These are phyloP conservation scores for Torrubiellomyces zombiae DNA, from an alignment of 2,329 filamentous ascomycete species.

Conservation along the genomic window DNA sequence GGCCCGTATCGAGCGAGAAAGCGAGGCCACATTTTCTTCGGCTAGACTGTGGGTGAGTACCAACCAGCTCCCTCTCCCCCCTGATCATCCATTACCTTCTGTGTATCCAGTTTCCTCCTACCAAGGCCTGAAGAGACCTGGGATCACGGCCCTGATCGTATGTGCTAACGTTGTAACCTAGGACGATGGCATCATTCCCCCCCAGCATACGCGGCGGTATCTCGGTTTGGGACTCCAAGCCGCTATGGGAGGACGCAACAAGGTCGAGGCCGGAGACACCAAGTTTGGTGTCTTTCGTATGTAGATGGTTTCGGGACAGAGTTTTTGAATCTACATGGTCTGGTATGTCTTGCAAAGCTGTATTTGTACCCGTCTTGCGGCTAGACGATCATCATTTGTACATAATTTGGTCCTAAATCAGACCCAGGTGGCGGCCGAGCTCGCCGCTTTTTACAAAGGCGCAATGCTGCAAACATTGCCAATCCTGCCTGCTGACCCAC, in stretches of 20 bases:
- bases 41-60: slow-evolving; percentile 67
- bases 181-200: slow-evolving; percentile 68
- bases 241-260: slow-evolving; percentile 50
- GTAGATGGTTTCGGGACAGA: no score
- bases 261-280: slow-evolving; percentile 42
- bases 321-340: no score
- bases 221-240: slow-evolving; percentile 57
- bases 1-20: slow-evolving; percentile 76
- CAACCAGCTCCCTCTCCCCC: background rate
- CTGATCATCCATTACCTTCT: background rate
- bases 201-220: slow-evolving; percentile 56
- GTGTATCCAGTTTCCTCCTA: slow-evolving; percentile 1
- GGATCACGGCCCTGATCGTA: no score
- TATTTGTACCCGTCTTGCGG: no score
- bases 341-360: no score
- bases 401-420: no score
- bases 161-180: slow-evolving; percentile 10
- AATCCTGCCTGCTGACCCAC: no score
- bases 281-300: slow-evolving; percentile 73
- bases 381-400: no score
- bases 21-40: slow-evolving; percentile 73
- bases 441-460: no score
- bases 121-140: no score
- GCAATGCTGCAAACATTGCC: no score
- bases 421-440: no score